Percentiles rank a stretch among this genome's conserved stretches.
phyloP scores from a whole-genome alignment of 345 rosid genomes.

The Sonneratia alba region DNA sequence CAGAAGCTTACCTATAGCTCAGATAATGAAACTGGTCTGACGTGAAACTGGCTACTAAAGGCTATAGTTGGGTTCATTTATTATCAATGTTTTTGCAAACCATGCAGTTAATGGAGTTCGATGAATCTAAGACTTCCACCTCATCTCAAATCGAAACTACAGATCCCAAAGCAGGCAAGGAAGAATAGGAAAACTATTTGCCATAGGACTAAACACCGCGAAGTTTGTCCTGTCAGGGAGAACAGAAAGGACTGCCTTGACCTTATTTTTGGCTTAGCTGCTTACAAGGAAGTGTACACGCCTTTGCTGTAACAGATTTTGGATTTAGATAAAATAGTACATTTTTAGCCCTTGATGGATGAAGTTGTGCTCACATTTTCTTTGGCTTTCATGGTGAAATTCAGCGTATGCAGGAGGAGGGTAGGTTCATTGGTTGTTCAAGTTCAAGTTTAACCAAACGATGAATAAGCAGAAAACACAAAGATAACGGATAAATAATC shows the following conservation, averaged over 20 bases:
- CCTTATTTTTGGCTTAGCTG: neutral
- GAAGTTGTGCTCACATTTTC: neutral
- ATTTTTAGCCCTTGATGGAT: neutral
- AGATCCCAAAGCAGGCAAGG: constrained; percentile 16
- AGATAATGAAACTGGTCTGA: no score
- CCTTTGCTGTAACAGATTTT: constrained; percentile 1
- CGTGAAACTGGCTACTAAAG: no score
- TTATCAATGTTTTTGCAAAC: neutral
- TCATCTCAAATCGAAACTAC: constrained; percentile 23
- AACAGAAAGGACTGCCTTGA: neutral
- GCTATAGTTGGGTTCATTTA: neutral
- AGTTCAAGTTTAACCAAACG: no score
- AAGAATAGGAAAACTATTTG: neutral
- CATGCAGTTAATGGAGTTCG: constrained; percentile 83
- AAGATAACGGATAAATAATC: no score
- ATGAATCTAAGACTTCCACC: constrained; percentile 43
- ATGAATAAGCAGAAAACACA: no score
- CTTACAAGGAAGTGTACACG: neutral
- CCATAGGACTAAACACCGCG: constrained; percentile 4
- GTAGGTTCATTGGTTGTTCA: no score
- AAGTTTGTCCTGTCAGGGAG: neutral
- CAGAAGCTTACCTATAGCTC: neutral
- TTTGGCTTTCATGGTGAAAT: neutral
- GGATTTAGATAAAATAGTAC: neutral
- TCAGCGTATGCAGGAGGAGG: no score